Evolutionary conservation across 148 eudicot species (phyloP).

Genomic region (Rhododendron williamsianum): DNA sequence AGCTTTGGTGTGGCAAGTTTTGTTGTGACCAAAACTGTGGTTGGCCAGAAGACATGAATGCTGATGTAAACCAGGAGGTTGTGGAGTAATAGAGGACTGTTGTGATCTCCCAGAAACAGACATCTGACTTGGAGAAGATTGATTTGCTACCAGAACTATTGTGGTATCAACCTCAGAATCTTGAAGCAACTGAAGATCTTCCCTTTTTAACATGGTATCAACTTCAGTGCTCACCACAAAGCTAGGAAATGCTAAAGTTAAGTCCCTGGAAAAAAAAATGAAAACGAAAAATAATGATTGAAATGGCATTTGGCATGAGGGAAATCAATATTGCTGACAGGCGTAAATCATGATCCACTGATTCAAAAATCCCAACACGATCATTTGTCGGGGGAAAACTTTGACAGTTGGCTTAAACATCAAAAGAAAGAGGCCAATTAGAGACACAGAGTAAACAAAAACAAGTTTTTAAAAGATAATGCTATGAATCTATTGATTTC

Average conservation of each 20-base stretch:
- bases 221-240: constrained; percentile 62
- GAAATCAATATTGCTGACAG: not conserved
- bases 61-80: no score
- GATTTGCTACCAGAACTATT: no score
- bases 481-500: not conserved
- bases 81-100: no score
- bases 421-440: not conserved
- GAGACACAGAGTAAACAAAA: not conserved
- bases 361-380: not conserved
- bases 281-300: not conserved
- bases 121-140: no score
- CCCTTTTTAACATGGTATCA: constrained; percentile 13
- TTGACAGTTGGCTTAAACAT: not conserved
- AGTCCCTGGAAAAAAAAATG: constrained; percentile 47
- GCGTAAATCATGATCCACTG: not conserved
- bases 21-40: no score
- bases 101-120: no score
- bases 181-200: no score
- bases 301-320: not conserved
- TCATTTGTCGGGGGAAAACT: not conserved
- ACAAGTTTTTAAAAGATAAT: not conserved
- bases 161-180: no score
- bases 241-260: constrained; percentile 84
- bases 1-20: no score
- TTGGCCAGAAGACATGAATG: no score